A percentile compares a stretch with the other conserved stretches of the same genome.
These are phyloP conservation scores for Cryptococcus deneoformans DNA, from an alignment of 1,284 basidiomycete genomes.

Conservation along the genomic window DNA sequence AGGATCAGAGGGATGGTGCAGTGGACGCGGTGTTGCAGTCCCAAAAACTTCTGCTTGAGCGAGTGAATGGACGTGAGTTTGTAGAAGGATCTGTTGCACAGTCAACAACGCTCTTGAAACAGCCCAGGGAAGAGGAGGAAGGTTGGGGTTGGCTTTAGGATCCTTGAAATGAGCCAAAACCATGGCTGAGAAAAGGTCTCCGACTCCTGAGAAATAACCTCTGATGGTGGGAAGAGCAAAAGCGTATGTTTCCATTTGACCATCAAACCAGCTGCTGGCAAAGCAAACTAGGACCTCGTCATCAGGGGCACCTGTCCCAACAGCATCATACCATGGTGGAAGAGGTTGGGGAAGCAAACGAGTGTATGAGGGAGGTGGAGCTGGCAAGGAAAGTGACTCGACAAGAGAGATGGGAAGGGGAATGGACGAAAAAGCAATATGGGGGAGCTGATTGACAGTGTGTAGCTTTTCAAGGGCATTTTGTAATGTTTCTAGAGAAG, in stretches of 20 bases:
- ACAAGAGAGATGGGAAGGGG: conserved; percentile 46
- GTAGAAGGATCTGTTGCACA: conserved; percentile 76
- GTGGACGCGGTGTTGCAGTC: conserved; percentile 28
- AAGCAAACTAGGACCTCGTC: conserved; percentile 70
- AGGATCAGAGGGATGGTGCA: conserved; percentile 32
- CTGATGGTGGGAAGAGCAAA: conserved; percentile 74
- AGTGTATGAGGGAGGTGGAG: conserved; percentile 39
- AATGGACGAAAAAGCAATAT: conserved; percentile 92
- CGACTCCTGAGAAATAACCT: conserved; percentile 95
- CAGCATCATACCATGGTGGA: conserved; percentile 38
- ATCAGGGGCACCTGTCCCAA: conserved; percentile 17
- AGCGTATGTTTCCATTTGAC: conserved; percentile 57
- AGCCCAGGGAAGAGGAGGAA: conserved; percentile 57
- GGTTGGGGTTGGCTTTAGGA: conserved; percentile 10
- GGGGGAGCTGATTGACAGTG: conserved; percentile 63
- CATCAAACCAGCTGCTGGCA: conserved; percentile 55
- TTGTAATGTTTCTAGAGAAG: conserved; percentile 63
- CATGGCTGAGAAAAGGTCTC: conserved; percentile 94
- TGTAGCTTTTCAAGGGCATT: conserved; percentile 73
- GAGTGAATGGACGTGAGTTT: conserved; percentile 60
- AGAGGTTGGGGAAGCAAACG: conserved; percentile 24
- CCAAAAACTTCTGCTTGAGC: conserved; percentile 13
- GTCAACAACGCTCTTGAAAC: conserved; percentile 70
- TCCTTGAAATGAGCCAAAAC: conserved; percentile 75
- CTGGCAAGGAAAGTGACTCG: conserved; percentile 31